Evolutionary conservation across 768 basidiomycete species (phyloP), one percentile per base, ranked within the genome.

Genomic region (Crucibulum laeve): DNA sequence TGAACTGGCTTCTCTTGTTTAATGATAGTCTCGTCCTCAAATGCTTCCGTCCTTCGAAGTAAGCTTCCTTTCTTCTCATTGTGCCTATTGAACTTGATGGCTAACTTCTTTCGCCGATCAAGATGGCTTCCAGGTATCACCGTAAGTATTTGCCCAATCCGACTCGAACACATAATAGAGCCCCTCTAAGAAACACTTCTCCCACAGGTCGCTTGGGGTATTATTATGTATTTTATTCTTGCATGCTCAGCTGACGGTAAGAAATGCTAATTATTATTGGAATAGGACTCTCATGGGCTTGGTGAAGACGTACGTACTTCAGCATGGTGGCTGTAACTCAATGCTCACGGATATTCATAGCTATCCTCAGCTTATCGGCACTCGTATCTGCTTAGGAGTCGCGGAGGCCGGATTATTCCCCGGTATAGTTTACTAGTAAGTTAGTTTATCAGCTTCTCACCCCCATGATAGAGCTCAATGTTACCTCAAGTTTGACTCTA

Each of bases 401-500:
- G 74, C 82, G 0, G 86, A 88, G 60, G 80, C 82, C 3, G 84
- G 86, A 3, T 55, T 86, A 8, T 87, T 83, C 58, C 84, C 86
- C 8, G 84, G 84, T 19, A 80, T 87, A 7, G 74, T 77, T 0
- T 89, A 84, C 64, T 87, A 84, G 84, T 84, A 43, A 35, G 73
- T 58, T 22, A 11, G 10, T 23, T 4, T 19, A 26, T 24, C 36
- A 6, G 5, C 19, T 37, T 15, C 5, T 30, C 28, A 8, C 8
- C n/a, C 8, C n/a, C 28, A 5, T 8, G 34, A 15, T 13, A 43
- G 23, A 40, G 40, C 1, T 34, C 45, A 4, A 15, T 8, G 8
- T 8, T 40, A 11, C n/a, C 13, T 19, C 32, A 13, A 82, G 79
- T 50, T 62, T 87, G 18, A 80, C 79, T 3, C 60, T 82, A 18